These are phyloP conservation scores for Thelephora aurantiotincta DNA, from an alignment of 768 basidiomycete genomes.

Conservation along the genomic window DNA sequence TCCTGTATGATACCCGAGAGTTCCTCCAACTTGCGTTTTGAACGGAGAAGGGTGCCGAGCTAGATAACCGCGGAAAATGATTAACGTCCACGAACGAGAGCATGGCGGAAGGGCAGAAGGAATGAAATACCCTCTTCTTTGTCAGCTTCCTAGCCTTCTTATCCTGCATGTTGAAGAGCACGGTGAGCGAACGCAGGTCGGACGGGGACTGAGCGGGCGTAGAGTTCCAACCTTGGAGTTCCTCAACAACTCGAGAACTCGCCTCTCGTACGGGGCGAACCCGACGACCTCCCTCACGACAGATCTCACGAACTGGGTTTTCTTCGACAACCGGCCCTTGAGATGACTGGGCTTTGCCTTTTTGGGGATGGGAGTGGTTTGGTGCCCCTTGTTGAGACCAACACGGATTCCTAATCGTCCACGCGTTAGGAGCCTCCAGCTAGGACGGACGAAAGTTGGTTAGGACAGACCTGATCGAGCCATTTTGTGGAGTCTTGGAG, in stretches of 20 bases:
- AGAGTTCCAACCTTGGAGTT: constrained; percentile 73
- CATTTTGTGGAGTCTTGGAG: constrained; percentile 60
- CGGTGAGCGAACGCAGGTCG: too few relatives aligned
- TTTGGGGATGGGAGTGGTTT: constrained; percentile 75
- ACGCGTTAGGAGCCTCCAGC: neutral
- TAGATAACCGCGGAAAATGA: constrained; percentile 16
- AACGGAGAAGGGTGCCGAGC: constrained; percentile 96
- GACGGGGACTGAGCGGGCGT: too few relatives aligned
- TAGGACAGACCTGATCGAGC: constrained; percentile 54
- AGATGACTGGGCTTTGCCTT: constrained; percentile 69
- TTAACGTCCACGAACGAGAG: neutral
- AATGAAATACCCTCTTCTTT: constrained; percentile 87
- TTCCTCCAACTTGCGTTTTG: constrained; percentile 98
- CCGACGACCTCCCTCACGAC: constrained; percentile 95
- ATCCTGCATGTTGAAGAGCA: constrained; percentile 38
- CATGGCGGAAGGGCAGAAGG: neutral
- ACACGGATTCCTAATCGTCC: constrained; percentile 56
- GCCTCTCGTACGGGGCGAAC: constrained; percentile 94
- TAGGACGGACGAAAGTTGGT: neutral
- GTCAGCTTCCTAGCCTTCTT: constrained; percentile 99
- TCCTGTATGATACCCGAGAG: constrained; percentile 84
- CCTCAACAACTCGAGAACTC: constrained; percentile 95
- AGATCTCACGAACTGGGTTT: constrained; percentile 88
- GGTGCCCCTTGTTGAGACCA: constrained; percentile 81
- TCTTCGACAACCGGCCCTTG: constrained; percentile 82